Evolutionary conservation across 2,329 filamentous ascomycete genomes (phyloP).

Genomic region (Diaporthe sp.): DNA sequence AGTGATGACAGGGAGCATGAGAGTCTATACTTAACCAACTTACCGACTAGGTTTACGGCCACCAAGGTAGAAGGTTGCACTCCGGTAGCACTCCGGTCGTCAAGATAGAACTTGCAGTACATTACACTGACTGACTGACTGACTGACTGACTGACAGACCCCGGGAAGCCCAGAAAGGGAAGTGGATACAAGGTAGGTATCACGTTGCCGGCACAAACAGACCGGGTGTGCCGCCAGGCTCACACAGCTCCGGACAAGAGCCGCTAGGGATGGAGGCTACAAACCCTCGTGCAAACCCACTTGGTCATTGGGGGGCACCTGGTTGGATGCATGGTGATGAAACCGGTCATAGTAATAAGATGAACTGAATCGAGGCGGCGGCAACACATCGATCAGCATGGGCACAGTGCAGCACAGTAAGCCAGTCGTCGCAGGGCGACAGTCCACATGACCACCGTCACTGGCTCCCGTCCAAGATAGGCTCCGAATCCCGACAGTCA

Average conservation of each 20-base stretch:
- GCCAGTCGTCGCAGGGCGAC: constrained; percentile 30
- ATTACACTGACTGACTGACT: background rate
- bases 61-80: constrained; percentile 12
- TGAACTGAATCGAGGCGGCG: constrained; percentile 25
- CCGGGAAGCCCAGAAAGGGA: constrained; percentile 19
- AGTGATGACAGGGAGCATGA: background rate
- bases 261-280: constrained; percentile 25
- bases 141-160: constrained; percentile 30
- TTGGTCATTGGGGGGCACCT: constrained; percentile 29
- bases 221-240: background rate
- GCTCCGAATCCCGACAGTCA: background rate
- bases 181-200: constrained; percentile 29
- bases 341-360: constrained; percentile 27
- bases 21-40: constrained; percentile 36
- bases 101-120: constrained; percentile 12
- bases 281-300: background rate
- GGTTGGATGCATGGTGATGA: constrained; percentile 33
- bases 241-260: constrained; percentile 14
- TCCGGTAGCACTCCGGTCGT: constrained; percentile 24
- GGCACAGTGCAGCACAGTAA: constrained; percentile 42
- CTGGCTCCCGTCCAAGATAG: constrained; percentile 24
- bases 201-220: constrained; percentile 36
- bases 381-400: constrained; percentile 20
- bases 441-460: constrained; percentile 35
- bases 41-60: background rate